Conservation (phyloP, 768 basidiomycete genomes). For the Cystofilobasidium bisporidii region DNA sequence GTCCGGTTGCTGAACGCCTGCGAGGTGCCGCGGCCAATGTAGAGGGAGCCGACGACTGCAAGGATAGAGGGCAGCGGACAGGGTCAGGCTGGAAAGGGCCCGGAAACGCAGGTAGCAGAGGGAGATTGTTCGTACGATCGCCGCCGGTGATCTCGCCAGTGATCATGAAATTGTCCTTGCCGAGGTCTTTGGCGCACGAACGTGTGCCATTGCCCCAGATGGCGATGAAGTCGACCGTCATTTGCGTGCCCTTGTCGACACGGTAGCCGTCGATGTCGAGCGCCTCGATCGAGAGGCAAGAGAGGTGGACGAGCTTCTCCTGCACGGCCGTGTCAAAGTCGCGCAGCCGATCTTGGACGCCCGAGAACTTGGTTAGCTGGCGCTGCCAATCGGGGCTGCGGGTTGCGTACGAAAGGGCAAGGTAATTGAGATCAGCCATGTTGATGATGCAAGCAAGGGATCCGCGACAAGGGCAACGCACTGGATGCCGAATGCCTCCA, state of each 20-base stretch:
- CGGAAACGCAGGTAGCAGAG: not conserved
- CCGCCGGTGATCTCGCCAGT: slow-evolving; percentile 92
- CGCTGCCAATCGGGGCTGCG: slow-evolving; percentile 54
- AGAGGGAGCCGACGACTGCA: slow-evolving; percentile 60
- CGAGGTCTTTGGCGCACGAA: slow-evolving; percentile 58
- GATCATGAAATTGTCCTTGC: slow-evolving; percentile 82
- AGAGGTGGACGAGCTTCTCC: slow-evolving; percentile 61
- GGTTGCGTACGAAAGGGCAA: too few relatives aligned
- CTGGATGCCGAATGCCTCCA: slow-evolving; percentile 94
- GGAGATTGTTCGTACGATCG: slow-evolving; percentile 45
- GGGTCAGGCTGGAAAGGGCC: not conserved
- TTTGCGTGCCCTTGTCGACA: slow-evolving; percentile 87
- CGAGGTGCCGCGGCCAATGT: slow-evolving; percentile 81
- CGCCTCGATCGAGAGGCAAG: slow-evolving; percentile 75
- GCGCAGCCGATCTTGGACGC: slow-evolving; percentile 87
- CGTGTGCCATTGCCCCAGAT: slow-evolving; percentile 65
- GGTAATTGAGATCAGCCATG: not conserved
- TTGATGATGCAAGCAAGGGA: not conserved
- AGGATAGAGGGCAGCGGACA: not conserved
- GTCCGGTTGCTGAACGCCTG: slow-evolving; percentile 57
- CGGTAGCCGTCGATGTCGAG: slow-evolving; percentile 90
- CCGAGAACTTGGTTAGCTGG: slow-evolving; percentile 87
- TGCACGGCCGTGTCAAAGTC: slow-evolving; percentile 78
- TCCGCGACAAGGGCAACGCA: slow-evolving; percentile 45
- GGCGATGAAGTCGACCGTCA: slow-evolving; percentile 70